Evolutionary conservation across 2,329 filamentous ascomycete species (phyloP).

Genomic region (Talaromyces sp.): DNA sequence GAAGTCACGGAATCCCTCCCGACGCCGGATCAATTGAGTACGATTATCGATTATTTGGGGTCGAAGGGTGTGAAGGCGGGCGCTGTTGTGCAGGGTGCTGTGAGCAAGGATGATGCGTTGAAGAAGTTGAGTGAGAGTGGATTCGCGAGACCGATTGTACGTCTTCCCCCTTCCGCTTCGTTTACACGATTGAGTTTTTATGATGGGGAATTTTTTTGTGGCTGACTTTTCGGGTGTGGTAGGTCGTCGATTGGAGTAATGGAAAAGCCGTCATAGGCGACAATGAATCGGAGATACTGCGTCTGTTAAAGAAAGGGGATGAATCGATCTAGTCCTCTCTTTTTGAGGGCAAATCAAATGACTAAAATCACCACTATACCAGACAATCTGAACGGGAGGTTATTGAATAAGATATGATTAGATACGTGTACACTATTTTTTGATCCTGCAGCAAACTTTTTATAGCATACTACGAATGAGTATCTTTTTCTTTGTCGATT

Average conservation of each 20-base stretch:
- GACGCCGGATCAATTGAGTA: conserved; percentile 77
- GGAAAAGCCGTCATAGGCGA: conserved; percentile 74
- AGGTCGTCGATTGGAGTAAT: conserved; percentile 87
- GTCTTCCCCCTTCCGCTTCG: conserved; percentile 33
- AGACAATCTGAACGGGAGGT: too few species aligned
- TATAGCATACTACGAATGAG: background rate
- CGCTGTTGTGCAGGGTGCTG: conserved; percentile 72
- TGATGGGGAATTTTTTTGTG: too few species aligned
- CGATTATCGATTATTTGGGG: conserved; percentile 73
- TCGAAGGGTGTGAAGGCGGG: conserved; percentile 61
- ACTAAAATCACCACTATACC: background rate
- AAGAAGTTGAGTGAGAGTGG: conserved; percentile 67
- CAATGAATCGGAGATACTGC: conserved; percentile 84
- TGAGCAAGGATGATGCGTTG: conserved; percentile 71
- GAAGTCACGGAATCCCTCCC: conserved; percentile 77
- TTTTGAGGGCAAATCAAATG: too few species aligned
- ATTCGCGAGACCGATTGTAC: conserved; percentile 75
- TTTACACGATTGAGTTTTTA: too few species aligned
- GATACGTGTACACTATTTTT: background rate
- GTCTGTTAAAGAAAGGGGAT: conserved; percentile 54
- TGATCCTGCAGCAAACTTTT: background rate
- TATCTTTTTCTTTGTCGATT: background rate
- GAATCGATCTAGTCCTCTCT: background rate
- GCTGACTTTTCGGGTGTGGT: conserved; percentile 17
- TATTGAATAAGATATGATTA: background rate